Percentiles rank a stretch among this genome's conserved stretches.
Evolutionary conservation across 495 filamentous ascomycete genomes (phyloP).

Genomic region (Xylaria sp.): DNA sequence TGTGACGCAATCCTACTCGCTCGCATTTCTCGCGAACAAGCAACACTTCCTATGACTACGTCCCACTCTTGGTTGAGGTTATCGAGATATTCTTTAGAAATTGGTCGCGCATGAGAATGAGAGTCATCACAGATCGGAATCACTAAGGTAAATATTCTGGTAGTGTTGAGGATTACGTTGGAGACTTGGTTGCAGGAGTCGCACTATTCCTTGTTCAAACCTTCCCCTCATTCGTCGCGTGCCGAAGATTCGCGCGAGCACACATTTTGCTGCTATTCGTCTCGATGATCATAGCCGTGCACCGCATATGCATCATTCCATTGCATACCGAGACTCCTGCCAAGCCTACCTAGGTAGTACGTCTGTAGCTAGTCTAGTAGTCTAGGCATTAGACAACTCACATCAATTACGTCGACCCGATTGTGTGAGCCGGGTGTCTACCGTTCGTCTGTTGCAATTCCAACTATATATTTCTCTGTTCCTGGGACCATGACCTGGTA

Average conservation of each 20-base stretch:
- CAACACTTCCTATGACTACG: not conserved
- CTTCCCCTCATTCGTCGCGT: constrained; percentile 5
- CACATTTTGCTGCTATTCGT: not conserved
- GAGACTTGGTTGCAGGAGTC: not conserved
- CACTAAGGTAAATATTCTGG: not conserved
- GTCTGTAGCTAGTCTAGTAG: not conserved
- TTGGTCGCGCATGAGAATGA: not conserved
- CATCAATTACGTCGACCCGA: not conserved
- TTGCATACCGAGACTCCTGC: not conserved
- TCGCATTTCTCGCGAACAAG: not conserved
- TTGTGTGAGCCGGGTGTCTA: not conserved
- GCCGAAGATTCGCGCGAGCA: not conserved
- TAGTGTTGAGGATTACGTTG: not conserved
- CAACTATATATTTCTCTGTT: not conserved
- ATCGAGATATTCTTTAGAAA: not conserved
- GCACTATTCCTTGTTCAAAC: not conserved
- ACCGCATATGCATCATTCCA: not conserved
- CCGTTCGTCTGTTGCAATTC: not conserved
- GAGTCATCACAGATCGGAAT: not conserved
- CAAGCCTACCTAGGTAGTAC: too few relatives aligned
- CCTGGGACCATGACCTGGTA: not conserved
- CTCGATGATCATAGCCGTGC: not conserved
- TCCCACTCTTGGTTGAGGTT: not conserved
- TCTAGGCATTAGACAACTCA: not conserved
- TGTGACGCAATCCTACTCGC: not conserved